Percentiles rank a stretch among this genome's conserved stretches.
Conservation (phyloP, 2,329 filamentous ascomycete genomes). For the Blastomyces gilchristii region DNA sequence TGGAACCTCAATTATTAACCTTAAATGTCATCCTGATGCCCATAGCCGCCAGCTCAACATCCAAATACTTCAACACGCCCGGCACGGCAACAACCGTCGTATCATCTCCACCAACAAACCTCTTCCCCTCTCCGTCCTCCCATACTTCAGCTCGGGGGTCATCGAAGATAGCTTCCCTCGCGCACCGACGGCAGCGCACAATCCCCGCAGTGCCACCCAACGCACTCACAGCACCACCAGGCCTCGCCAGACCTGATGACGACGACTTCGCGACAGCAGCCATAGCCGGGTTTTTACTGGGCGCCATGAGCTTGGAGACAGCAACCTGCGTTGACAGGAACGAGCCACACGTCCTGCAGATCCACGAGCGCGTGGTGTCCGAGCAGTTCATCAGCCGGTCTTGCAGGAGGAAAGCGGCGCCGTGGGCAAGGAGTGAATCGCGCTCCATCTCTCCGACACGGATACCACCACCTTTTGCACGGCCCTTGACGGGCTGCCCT, state of each 20-base stretch:
- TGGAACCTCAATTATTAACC: constrained; percentile 42
- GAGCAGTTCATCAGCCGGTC: constrained; percentile 96
- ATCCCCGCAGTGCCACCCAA: constrained; percentile 50
- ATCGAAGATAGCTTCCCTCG: constrained; percentile 50
- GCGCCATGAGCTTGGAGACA: constrained; percentile 23
- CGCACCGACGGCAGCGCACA: constrained; percentile 72
- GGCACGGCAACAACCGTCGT: constrained; percentile 88
- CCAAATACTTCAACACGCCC: constrained; percentile 82
- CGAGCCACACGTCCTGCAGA: constrained; percentile 79
- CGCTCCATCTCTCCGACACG: constrained; percentile 99
- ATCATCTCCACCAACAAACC: constrained; percentile 80
- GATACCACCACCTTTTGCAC: constrained; percentile 94
- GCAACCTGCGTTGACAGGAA: constrained; percentile 71
- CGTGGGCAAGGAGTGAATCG: constrained; percentile 87
- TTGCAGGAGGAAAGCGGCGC: constrained; percentile 86
- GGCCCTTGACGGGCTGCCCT: constrained; percentile 92
- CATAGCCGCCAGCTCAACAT: constrained; percentile 94
- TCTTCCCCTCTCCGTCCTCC: constrained; percentile 79
- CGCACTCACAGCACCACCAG: constrained; percentile 47
- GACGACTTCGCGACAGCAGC: constrained; percentile 15
- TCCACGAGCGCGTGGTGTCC: constrained; percentile 80
- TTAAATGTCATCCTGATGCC: constrained; percentile 90
- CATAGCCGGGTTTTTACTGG: constrained; percentile 16
- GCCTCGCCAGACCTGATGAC: constrained; percentile 18
- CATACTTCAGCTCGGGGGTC: constrained; percentile 64